These are phyloP conservation scores for Trypanosoma mega DNA, from an alignment of 208 protist species.

Conservation along the genomic window DNA sequence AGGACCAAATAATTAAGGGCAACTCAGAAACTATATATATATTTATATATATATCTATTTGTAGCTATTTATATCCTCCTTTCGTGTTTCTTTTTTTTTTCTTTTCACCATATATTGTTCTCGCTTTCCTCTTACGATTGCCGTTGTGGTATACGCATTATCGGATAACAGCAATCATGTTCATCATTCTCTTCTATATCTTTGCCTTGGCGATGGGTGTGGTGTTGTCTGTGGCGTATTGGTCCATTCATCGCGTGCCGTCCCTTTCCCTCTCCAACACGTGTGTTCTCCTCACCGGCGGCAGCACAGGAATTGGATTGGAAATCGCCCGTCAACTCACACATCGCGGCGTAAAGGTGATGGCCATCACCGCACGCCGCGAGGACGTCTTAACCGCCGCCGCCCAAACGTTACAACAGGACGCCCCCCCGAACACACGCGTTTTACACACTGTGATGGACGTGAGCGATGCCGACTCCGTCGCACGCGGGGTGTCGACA, in stretches of 20 bases:
- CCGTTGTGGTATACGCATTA: too few species aligned
- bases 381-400: slow-evolving; percentile 57
- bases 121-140: too few species aligned
- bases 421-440: slow-evolving; percentile 33
- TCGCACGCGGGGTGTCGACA: slow-evolving; percentile 30
- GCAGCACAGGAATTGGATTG: slow-evolving; percentile 83
- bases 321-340: slow-evolving; percentile 63
- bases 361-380: slow-evolving; percentile 75
- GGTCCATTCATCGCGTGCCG: slow-evolving; percentile 60
- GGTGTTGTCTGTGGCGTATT: slow-evolving; percentile 30
- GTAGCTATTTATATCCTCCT: too few species aligned
- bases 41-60: too few species aligned
- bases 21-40: too few species aligned
- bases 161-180: too few species aligned
- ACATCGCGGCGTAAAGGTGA: slow-evolving; percentile 35
- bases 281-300: slow-evolving; percentile 80
- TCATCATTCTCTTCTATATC: slow-evolving; percentile 13
- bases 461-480: slow-evolving; percentile 62
- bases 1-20: too few species aligned
- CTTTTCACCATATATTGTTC: too few species aligned
- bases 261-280: slow-evolving; percentile 33
- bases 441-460: slow-evolving; percentile 81
- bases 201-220: slow-evolving; percentile 19
- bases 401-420: slow-evolving; percentile 38
- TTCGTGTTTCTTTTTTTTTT: too few species aligned